These are phyloP conservation scores for Sporothrix dimorphospora DNA, from an alignment of 2,329 filamentous ascomycete species.

Conservation along the genomic window DNA sequence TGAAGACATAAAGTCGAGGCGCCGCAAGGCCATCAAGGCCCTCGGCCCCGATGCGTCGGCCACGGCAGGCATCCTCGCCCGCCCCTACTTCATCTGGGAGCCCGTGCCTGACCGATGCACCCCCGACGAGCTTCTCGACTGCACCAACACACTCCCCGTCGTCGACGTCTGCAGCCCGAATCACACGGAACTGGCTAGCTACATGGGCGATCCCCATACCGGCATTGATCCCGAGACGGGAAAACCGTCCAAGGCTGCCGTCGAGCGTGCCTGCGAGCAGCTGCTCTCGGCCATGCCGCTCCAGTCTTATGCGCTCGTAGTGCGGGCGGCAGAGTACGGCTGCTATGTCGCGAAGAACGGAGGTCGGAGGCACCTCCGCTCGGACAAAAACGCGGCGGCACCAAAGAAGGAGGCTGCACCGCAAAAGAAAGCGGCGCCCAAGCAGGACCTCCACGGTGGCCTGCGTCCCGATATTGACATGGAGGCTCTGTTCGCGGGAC, in stretches of 20 bases:
- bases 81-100: slow-evolving; percentile 88
- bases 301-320: slow-evolving; percentile 66
- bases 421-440: slow-evolving; percentile 38
- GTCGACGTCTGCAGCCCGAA: slow-evolving; percentile 76
- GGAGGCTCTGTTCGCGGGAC: slow-evolving; percentile 62
- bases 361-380: slow-evolving; percentile 44
- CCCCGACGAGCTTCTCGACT: slow-evolving; percentile 67
- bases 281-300: slow-evolving; percentile 66
- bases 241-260: slow-evolving; percentile 53
- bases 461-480: slow-evolving; percentile 65
- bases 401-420: slow-evolving; percentile 31
- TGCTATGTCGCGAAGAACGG: slow-evolving; percentile 67
- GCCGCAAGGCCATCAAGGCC: slow-evolving; percentile 38
- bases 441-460: slow-evolving; percentile 54
- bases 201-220: slow-evolving; percentile 68
- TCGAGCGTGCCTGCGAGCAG: slow-evolving; percentile 65
- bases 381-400: slow-evolving; percentile 39
- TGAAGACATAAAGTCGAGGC: slow-evolving; percentile 65
- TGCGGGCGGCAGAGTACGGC: slow-evolving; percentile 72
- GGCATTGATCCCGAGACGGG: slow-evolving; percentile 60
- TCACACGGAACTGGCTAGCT: slow-evolving; percentile 81
- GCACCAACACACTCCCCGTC: slow-evolving; percentile 63
- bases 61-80: slow-evolving; percentile 34
- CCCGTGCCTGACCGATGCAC: slow-evolving; percentile 88
- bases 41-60: slow-evolving; percentile 39